phyloP scores from a whole-genome alignment of 345 rosid genomes.

The Eucalyptus marginata region DNA sequence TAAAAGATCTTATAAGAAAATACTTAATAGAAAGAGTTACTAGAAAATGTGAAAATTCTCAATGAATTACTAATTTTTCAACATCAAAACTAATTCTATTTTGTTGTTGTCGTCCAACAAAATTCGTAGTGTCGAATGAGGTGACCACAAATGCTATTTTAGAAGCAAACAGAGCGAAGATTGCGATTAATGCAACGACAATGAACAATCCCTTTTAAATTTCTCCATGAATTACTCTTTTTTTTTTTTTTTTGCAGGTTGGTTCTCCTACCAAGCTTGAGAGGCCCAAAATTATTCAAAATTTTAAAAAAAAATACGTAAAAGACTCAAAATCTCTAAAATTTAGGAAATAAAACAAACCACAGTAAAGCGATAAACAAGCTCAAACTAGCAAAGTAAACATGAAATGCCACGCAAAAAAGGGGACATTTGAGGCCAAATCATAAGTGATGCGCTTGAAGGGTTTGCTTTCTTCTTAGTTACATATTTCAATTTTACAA shows the following conservation, averaged over 20 bases:
- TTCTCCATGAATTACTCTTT: neutral
- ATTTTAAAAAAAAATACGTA: neutral
- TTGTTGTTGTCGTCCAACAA: neutral
- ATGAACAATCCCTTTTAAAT: neutral
- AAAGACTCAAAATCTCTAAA: neutral
- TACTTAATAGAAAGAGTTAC: neutral
- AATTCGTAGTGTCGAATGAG: neutral
- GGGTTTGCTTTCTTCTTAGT: neutral
- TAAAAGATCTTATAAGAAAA: neutral
- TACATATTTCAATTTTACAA: neutral
- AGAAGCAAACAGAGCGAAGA: neutral
- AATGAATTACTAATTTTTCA: neutral
- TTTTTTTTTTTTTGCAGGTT: neutral
- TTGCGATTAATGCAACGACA: neutral
- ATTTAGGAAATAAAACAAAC: neutral
- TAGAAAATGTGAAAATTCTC: neutral
- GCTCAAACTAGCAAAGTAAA: neutral
- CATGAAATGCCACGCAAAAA: neutral
- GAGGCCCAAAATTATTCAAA: neutral
- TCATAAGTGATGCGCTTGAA: neutral
- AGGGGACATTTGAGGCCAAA: neutral
- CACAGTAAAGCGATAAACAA: neutral
- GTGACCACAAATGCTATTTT: neutral
- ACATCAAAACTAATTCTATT: neutral
- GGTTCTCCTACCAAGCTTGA: neutral